phyloP scores from a whole-genome alignment of 139 green algal genomes.

The Auxenochlorella protothecoides region DNA sequence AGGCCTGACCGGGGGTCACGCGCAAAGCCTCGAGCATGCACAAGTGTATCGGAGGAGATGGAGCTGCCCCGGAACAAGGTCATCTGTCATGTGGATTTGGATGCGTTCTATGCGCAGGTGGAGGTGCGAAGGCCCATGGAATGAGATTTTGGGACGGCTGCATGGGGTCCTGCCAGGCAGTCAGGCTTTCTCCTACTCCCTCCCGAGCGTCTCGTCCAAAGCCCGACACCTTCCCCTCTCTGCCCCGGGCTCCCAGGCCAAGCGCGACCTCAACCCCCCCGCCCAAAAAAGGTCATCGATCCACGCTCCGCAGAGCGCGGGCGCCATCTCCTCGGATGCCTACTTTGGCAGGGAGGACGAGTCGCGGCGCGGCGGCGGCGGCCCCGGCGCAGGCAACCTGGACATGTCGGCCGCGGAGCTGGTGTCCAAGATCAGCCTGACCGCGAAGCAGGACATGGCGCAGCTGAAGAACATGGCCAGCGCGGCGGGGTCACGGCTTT shows the following conservation, averaged over 20 bases:
- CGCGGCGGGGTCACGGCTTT: slow-evolving; percentile 43
- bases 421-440: slow-evolving; percentile 54
- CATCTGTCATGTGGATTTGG: slow-evolving; percentile 45
- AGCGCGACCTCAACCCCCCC: too few relatives aligned
- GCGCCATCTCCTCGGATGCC: slow-evolving; percentile 65
- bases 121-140: slow-evolving; percentile 7
- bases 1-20: too few relatives aligned
- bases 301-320: slow-evolving; percentile 31
- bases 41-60: neutral
- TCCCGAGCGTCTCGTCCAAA: neutral
- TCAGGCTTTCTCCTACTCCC: neutral
- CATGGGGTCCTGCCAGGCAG: neutral
- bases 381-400: slow-evolving; percentile 25
- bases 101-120: slow-evolving; percentile 53
- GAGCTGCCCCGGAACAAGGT: slow-evolving; percentile 5
- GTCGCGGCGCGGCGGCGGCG: neutral
- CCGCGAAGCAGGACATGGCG: slow-evolving; percentile 63
- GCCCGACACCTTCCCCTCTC: neutral
- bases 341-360: slow-evolving; percentile 53
- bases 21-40: too few relatives aligned
- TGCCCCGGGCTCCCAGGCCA: neutral
- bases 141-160: neutral
- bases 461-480: slow-evolving; percentile 50
- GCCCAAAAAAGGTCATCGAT: too few relatives aligned
- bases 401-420: slow-evolving; percentile 60